Conservation (phyloP, 257 asterid species). For the Lycium barbarum region DNA sequence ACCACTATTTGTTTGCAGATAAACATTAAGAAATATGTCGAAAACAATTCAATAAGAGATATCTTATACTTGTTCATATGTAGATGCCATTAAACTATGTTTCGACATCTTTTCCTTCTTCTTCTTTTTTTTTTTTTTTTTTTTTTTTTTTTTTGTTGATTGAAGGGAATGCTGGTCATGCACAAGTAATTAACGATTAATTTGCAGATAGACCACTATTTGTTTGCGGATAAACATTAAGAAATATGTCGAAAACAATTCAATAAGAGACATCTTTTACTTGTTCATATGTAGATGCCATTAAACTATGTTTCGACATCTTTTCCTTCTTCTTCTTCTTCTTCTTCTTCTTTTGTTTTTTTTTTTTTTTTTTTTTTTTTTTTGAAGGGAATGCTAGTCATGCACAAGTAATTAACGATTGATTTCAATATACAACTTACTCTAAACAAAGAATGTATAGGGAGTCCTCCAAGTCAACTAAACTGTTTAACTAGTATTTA, state of each 20-base stretch:
- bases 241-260: not conserved
- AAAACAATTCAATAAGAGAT: not conserved
- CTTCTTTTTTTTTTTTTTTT: too few species aligned
- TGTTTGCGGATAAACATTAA: not conserved
- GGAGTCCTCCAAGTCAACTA: slow-evolving; percentile 8
- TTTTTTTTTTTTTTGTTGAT: not conserved
- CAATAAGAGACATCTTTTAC: not conserved
- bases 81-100: not conserved
- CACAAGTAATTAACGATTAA: not conserved
- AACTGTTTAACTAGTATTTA: not conserved
- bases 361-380: not conserved
- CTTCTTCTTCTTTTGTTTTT: too few species aligned
- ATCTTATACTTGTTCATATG: slow-evolving; percentile 10
- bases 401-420: not conserved
- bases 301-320: not conserved
- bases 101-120: not conserved
- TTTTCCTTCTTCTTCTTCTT: too few species aligned
- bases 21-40: not conserved
- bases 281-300: not conserved
- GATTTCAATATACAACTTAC: not conserved
- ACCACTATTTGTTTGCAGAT: not conserved
- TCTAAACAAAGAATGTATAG: not conserved
- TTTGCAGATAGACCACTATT: not conserved
- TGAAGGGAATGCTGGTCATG: slow-evolving; percentile 2
- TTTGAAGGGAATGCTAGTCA: slow-evolving; percentile 1